Percentiles rank a stretch among this genome's conserved stretches.
Conservation (phyloP, 768 basidiomycete species). For the Termitomyces bulborhizus region DNA sequence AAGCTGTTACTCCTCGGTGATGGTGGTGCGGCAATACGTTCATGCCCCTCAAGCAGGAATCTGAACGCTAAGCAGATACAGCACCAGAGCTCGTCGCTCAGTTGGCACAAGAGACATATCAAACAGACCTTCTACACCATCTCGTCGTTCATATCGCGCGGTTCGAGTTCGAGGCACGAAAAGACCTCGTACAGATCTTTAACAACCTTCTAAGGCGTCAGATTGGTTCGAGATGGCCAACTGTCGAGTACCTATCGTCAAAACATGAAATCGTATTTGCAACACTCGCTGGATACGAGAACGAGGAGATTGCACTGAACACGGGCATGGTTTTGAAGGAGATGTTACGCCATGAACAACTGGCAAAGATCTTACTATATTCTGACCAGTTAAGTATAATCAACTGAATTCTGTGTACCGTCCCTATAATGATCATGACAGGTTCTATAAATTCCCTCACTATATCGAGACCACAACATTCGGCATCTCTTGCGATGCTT, state of each 20-base stretch:
- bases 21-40: constrained; percentile 50
- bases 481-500: constrained; percentile 96
- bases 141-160: constrained; percentile 78
- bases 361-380: constrained; percentile 85
- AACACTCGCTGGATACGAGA: constrained; percentile 86
- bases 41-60: neutral
- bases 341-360: constrained; percentile 89
- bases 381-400: constrained; percentile 80
- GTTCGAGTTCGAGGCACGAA: constrained; percentile 92
- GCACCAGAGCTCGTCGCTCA: constrained; percentile 88
- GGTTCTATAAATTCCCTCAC: constrained; percentile 94
- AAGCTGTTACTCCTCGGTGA: constrained; percentile 86
- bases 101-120: constrained; percentile 93
- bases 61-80: constrained; percentile 46
- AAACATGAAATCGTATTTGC: constrained; percentile 75
- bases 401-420: neutral
- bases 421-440: constrained; percentile 21
- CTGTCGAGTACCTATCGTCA: constrained; percentile 85
- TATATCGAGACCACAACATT: constrained; percentile 98
- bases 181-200: constrained; percentile 81
- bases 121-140: constrained; percentile 76
- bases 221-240: constrained; percentile 93
- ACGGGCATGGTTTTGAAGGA: constrained; percentile 98
- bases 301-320: constrained; percentile 94
- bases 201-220: constrained; percentile 87